Evolutionary conservation across 805 yeast genomes (phyloP), one percentile per base, ranked within the genome.

Genomic region (Kluyveromyces siamensis): DNA sequence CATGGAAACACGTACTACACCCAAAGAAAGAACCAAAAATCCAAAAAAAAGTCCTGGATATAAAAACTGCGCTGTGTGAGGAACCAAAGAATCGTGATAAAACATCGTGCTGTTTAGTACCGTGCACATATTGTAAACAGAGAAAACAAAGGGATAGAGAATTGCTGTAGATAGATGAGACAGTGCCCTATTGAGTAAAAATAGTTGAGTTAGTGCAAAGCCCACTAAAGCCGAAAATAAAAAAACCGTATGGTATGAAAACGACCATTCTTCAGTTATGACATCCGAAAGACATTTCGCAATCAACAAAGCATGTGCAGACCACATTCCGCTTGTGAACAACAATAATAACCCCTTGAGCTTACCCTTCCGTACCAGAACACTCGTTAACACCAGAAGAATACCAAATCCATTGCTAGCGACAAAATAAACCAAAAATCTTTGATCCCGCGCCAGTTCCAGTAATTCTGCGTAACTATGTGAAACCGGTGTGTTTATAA

Each of bases 211-310:
- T 2, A 84, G 74, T 8, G 93, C 87, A 36, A 87, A 73, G 3
- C 72, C 61, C 16, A 84, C 68, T 67, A 87, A 83, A 1, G 74
- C 58, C 0, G 68, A 41, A 45, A 43, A 37, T 25, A 50, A 45
- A 8, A 18, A 11, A 19, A 41, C 37, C 19, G n/a, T 44, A 44
- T 48, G 48, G 13, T 45, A 8, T 11, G 45, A 43, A 11, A 43
- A 18, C n/a, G 45, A 35, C 37, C 48, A 38, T 10, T 50, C 50
- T 27, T 67, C 72, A 2, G 84, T 63, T 2, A 84, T 58, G 11
- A 86, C 77, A 57, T 86, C 95, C 18, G 88, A 84, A 0, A 86
- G 76, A 0, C 89, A 79, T 65, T 88, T 88, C n/a, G 96, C 96
- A 66, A 87, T 74, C 49, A 89, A 72, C 45, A 89, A 73, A 2